Conservation (phyloP, 768 basidiomycete species). For the Rhizopogon salebrosus region DNA sequence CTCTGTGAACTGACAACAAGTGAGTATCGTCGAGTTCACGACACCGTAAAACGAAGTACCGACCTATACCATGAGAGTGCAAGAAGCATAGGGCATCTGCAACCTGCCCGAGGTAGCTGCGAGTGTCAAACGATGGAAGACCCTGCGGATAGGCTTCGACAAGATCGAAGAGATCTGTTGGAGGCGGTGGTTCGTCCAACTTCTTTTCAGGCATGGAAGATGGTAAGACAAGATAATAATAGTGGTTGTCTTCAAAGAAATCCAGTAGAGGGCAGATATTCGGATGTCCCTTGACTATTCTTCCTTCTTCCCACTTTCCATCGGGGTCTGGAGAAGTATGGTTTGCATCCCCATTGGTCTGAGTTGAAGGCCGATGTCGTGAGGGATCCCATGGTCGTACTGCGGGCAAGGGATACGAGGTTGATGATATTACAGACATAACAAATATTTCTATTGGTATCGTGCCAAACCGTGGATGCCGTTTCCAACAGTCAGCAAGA, state of each 20-base stretch:
- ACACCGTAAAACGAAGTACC: conserved; percentile 16
- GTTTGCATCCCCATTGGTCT: conserved; percentile 8
- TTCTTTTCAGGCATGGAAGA: conserved; percentile 58
- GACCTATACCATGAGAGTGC: conserved; percentile 88
- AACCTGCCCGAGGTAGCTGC: conserved; percentile 89
- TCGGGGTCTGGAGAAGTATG: neutral
- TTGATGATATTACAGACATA: conserved; percentile 85
- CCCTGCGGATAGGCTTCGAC: conserved; percentile 89
- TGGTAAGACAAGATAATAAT: conserved; percentile 91
- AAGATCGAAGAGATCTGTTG: conserved; percentile 89
- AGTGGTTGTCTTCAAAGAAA: conserved; percentile 95
- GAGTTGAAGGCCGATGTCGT: conserved; percentile 30
- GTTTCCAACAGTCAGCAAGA: conserved; percentile 99
- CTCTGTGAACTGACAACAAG: conserved; percentile 71
- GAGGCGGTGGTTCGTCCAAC: conserved; percentile 48
- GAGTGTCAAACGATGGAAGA: conserved; percentile 64
- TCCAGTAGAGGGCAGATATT: conserved; percentile 93
- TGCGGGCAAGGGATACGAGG: conserved; percentile 71
- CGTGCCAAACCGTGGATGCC: conserved; percentile 89
- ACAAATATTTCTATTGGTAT: conserved; percentile 98
- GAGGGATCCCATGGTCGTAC: conserved; percentile 82
- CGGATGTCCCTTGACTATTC: conserved; percentile 81
- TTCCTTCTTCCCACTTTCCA: conserved; percentile 63
- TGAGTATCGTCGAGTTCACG: conserved; percentile 7
- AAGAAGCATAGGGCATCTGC: conserved; percentile 88